A percentile compares a stretch with the other conserved stretches of the same genome.
Evolutionary conservation across 768 basidiomycete species (phyloP).

Genomic region (Kwoniella mangroviensis): DNA sequence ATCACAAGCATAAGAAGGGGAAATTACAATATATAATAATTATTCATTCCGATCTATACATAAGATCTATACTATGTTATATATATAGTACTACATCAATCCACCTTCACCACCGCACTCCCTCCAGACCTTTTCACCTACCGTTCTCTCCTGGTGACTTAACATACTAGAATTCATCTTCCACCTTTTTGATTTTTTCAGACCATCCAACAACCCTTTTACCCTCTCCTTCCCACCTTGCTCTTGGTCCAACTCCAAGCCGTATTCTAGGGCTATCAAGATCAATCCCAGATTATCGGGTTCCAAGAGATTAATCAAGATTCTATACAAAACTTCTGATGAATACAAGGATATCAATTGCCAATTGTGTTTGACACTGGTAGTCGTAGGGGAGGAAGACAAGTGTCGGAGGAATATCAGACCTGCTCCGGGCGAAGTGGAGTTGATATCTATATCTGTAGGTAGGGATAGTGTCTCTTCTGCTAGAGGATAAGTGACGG

Average conservation of each 20-base stretch:
- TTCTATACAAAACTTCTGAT: conserved; percentile 26
- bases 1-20: background rate
- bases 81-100: background rate
- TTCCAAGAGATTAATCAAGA: conserved; percentile 37
- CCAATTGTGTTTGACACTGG: conserved; percentile 6
- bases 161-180: conserved; percentile 46
- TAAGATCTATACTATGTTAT: background rate
- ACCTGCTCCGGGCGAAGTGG: conserved; percentile 38
- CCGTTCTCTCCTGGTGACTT: conserved; percentile 15
- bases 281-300: conserved; percentile 43
- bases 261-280: conserved; percentile 27
- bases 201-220: conserved; percentile 24
- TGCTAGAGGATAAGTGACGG: background rate
- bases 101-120: conserved; percentile 12
- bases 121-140: conserved; percentile 35
- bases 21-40: background rate
- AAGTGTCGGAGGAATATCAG: conserved; percentile 37
- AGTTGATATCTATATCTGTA: conserved; percentile 25
- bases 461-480: conserved; percentile 7
- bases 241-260: background rate
- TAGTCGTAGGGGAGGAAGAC: conserved; percentile 3
- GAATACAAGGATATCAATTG: conserved; percentile 27
- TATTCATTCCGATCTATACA: background rate
- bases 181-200: conserved; percentile 35
- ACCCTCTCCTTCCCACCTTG: conserved; percentile 14